Evolutionary conservation across 2,329 filamentous ascomycete species (phyloP), one percentile per base, ranked within the genome.

Genomic region (Ophidiomyces ophidiicola): DNA sequence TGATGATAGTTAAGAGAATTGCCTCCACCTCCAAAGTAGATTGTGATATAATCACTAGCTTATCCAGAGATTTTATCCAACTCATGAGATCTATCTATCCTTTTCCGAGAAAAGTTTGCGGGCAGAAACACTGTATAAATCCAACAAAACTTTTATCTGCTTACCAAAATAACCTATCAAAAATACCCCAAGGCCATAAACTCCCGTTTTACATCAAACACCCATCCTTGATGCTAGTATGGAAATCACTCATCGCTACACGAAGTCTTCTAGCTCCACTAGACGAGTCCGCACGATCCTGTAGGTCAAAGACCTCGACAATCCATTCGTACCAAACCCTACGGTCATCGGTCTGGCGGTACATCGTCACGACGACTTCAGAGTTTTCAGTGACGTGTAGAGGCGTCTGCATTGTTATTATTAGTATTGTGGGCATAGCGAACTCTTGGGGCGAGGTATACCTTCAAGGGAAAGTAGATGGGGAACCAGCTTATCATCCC

Each of bases 401-500:
- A 0, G 90, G 88, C 50, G 76, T 78, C 86, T 93, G 48, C n/a
- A 30, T 20, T 32, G 33, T 11, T 19, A 5, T 17, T n/a, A 6
- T 37, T 12, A 32, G 6, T 26, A 15, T 11, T 10, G 2, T 25
- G 25, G 44, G 6, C 23, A 33, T 32, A 33, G 6, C 34, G 36
- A 15, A 18, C 7, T 15, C 14, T 8, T 5, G 35, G 41, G 30
- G 28, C 17, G 18, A 15, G 36, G 57, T 73, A 54, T 67, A 87
- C 86, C 76, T 90, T 93, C 10, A 98, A 65, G 0, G 92, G 90
- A 56, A 98, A 98, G 65, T 88, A 94, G 20, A 98, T 96, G 1
- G 90, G 90, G 58, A 98, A 98, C 90, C 90, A 98, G 40, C 84
- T 93, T 47, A 94, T 93, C 92, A 98, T 98, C 52, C 92, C 87